These are phyloP conservation scores for Astraeus odoratus DNA, from an alignment of 768 basidiomycete genomes.

Conservation along the genomic window DNA sequence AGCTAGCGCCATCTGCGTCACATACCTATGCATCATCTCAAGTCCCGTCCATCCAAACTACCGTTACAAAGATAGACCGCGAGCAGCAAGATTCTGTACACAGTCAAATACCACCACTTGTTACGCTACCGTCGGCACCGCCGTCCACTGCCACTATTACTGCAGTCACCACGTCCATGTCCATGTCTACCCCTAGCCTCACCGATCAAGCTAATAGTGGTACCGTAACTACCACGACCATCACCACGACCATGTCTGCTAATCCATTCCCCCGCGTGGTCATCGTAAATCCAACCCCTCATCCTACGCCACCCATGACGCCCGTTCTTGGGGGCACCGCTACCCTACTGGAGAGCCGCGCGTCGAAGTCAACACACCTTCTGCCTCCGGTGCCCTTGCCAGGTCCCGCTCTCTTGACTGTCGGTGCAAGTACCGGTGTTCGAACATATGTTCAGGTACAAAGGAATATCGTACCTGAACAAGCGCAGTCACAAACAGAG, in stretches of 20 bases:
- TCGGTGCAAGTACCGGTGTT: neutral
- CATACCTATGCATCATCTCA: neutral
- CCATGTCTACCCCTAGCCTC: neutral
- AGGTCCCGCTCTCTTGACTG: conserved; percentile 9
- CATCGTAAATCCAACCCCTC: conserved; percentile 71
- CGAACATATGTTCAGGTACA: conserved; percentile 14
- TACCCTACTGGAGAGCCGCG: conserved; percentile 7
- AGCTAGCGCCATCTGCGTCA: neutral
- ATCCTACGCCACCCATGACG: conserved; percentile 71
- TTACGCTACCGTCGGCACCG: conserved; percentile 21
- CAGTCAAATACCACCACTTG: conserved; percentile 21
- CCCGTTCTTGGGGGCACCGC: conserved; percentile 33
- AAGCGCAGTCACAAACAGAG: no score
- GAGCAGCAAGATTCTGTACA: conserved; percentile 7
- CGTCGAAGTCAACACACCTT: conserved; percentile 15
- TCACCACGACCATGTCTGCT: conserved; percentile 2
- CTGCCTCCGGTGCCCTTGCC: conserved; percentile 26
- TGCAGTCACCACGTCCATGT: neutral
- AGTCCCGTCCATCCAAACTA: neutral
- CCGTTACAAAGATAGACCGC: neutral
- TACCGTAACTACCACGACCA: neutral
- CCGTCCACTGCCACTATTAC: conserved; percentile 5
- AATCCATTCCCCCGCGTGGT: conserved; percentile 48
- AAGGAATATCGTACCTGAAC: conserved; percentile 7
- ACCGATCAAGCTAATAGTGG: neutral